A percentile compares a stretch with the other conserved stretches of the same genome.
phyloP scores from a whole-genome alignment of 2,329 filamentous ascomycete genomes.

The Orbilia oligospora region DNA sequence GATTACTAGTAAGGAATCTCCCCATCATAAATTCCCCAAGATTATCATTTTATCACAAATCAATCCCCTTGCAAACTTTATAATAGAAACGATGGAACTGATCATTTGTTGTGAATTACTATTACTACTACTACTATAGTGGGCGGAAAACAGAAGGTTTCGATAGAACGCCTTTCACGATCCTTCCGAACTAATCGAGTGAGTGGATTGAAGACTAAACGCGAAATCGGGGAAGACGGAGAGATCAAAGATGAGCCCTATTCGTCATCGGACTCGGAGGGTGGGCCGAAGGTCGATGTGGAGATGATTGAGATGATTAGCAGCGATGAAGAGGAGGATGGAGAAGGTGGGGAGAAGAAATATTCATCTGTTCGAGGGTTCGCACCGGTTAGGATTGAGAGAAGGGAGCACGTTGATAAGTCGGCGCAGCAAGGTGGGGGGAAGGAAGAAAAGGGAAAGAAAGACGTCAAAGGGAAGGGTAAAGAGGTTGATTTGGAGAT shows the following conservation, averaged over 20 bases:
- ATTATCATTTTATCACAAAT: too few relatives aligned
- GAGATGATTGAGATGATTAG: slow-evolving; percentile 63
- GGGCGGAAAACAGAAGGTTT: slow-evolving; percentile 52
- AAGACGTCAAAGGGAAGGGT: slow-evolving; percentile 48
- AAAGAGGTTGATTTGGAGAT: slow-evolving; percentile 62
- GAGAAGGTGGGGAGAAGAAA: slow-evolving; percentile 45
- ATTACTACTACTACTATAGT: slow-evolving; percentile 17
- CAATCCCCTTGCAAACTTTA: not conserved
- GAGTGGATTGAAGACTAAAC: slow-evolving; percentile 34
- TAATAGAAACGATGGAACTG: not conserved
- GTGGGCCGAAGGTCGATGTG: slow-evolving; percentile 63
- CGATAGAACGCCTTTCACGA: slow-evolving; percentile 40
- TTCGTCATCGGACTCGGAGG: slow-evolving; percentile 62
- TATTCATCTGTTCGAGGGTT: slow-evolving; percentile 42
- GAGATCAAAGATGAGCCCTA: slow-evolving; percentile 59
- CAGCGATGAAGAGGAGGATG: slow-evolving; percentile 57
- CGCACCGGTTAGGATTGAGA: slow-evolving; percentile 57
- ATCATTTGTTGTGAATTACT: not conserved
- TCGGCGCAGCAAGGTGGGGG: slow-evolving; percentile 60
- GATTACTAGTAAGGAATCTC: slow-evolving; percentile 53
- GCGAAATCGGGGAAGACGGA: slow-evolving; percentile 48
- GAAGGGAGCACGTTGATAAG: slow-evolving; percentile 62
- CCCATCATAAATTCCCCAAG: too few relatives aligned
- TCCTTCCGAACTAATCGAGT: slow-evolving; percentile 5
- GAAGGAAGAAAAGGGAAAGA: slow-evolving; percentile 60